Evolutionary conservation across 345 rosid species (phyloP), one percentile per base, ranked within the genome.

Genomic region (Corchorus capsularis): DNA sequence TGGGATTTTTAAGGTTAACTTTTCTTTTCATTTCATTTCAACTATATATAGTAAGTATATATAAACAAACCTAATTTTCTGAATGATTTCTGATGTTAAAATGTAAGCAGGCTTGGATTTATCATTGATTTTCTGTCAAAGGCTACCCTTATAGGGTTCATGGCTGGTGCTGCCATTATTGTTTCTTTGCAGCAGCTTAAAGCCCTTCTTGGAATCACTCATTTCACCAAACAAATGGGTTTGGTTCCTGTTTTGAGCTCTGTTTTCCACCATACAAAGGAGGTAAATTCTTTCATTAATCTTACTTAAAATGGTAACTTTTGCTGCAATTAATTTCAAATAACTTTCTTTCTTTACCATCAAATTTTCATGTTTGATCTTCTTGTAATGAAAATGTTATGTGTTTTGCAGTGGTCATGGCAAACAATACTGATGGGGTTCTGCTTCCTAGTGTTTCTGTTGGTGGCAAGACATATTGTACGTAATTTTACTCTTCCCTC

Each of bases 161-260:
- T 93, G 99, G 97, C 94, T 27, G 99, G 99, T 47, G 97, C 99
- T 22, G 99, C 99, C 15, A 84, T 92, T 61, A 92, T 96, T 59
- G 99, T 96, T 20, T 89, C 98, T n/a, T 84, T 96, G 50, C 98
- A 96, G 73, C 98, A 96, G 85, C 93, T 96, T 13, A 91, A 96
- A 75, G 82, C 87, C 87, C 86, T 96, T 47, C 98, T 93, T 17
- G 99, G 99, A 77, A 96, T 96, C 74, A 89, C 92, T 66, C 89
- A 96, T 82, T 96, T 96, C 89, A 96, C 98, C 37, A 79, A 73
- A 50, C 81, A 96, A 71, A 96, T 96, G 98, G 85, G 94, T 49
- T 54, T 96, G 59, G 82, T 96, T 73, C 93, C 96, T 77, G 99
- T 96, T 62, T 60, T 96, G 79, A 82, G 84, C 86, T 93, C 97